Evolutionary conservation across 1,284 basidiomycete species (phyloP).

Genomic region (Trametes versicolor): DNA sequence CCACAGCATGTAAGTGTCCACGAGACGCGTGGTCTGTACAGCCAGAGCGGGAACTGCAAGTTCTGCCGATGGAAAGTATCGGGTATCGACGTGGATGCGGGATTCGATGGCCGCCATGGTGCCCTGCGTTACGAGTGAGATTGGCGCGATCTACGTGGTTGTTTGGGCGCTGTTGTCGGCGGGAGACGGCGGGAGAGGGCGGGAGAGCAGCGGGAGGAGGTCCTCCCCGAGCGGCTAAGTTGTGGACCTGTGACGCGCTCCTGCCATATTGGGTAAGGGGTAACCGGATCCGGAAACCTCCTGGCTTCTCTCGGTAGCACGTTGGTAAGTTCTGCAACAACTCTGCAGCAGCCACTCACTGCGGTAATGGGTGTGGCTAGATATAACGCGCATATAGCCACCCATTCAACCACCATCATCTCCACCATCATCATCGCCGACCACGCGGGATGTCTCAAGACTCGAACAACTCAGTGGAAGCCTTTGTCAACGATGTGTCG

Average conservation of each 20-base stretch:
- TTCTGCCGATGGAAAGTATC: conserved; percentile 56
- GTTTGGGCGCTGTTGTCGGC: neutral
- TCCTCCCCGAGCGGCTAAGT: neutral
- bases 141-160: too few species aligned
- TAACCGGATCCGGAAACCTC: neutral
- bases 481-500: conserved; percentile 32
- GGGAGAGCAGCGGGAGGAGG: neutral
- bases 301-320: neutral
- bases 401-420: conserved; percentile 1
- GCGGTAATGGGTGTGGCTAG: neutral
- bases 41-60: conserved; percentile 65
- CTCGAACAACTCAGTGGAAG: conserved; percentile 13
- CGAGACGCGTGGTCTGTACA: conserved; percentile 74
- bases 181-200: neutral
- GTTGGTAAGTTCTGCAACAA: too few species aligned
- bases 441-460: conserved; percentile 19
- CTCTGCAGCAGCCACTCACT: neutral
- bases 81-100: conserved; percentile 49
- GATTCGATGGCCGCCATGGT: conserved; percentile 13
- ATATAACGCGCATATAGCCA: neutral
- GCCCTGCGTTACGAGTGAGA: neutral
- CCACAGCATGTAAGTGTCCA: conserved; percentile 87
- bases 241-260: conserved; percentile 1
- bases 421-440: neutral
- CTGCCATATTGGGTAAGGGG: conserved; percentile 4